Percentiles rank a stretch among this genome's conserved stretches.
Evolutionary conservation across 805 yeast species (phyloP).

Genomic region (Brettanomyces bruxellensis): DNA sequence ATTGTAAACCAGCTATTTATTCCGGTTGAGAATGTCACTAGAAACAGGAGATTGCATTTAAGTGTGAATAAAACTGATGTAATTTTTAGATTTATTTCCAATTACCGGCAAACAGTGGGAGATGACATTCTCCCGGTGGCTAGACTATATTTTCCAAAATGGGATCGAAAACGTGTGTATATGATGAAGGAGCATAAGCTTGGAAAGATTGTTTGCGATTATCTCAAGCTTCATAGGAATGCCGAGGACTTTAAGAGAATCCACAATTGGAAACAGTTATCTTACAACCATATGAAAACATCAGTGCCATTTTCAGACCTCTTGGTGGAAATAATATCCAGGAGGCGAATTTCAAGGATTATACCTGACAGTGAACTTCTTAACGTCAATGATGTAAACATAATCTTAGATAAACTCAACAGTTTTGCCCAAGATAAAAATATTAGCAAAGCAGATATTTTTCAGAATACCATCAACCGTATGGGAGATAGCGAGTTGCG

Average conservation of each 20-base stretch:
- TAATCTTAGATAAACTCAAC: constrained; percentile 35
- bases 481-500: constrained; percentile 56
- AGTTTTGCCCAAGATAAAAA: constrained; percentile 8
- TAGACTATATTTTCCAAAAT: constrained; percentile 50
- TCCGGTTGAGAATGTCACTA: constrained; percentile 28
- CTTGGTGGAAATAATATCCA: constrained; percentile 39
- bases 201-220: constrained; percentile 38
- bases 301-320: constrained; percentile 40
- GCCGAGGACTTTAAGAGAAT: constrained; percentile 51
- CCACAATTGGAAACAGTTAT: constrained; percentile 36
- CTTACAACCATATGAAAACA: constrained; percentile 23
- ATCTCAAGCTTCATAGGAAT: constrained; percentile 49
- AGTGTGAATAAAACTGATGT: constrained; percentile 10
- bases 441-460: not conserved
- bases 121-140: constrained; percentile 60
- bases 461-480: constrained; percentile 13
- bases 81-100: constrained; percentile 30
- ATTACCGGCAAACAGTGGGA: constrained; percentile 50
- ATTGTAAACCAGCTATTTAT: constrained; percentile 33
- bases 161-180: constrained; percentile 46
- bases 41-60: constrained; percentile 5
- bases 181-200: constrained; percentile 56
- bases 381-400: constrained; percentile 42
- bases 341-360: constrained; percentile 30
- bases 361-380: constrained; percentile 15